Evolutionary conservation across 2,329 filamentous ascomycete genomes (phyloP), one percentile per base, ranked within the genome.

Genomic region (Zasmidium angulare): DNA sequence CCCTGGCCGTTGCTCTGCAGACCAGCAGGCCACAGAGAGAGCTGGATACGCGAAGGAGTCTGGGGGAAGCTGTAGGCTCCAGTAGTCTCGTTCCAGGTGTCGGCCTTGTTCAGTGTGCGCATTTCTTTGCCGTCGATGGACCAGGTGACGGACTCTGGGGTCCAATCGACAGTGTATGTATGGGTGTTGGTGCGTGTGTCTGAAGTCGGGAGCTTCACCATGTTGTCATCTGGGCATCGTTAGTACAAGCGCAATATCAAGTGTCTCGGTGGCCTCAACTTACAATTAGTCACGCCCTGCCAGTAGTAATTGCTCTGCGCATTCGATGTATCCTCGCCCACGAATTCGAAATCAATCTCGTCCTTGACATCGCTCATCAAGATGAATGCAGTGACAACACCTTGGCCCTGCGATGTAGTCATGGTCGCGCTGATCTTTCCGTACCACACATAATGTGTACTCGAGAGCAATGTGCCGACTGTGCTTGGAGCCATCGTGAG

Each of bases 331-430:
- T 97, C 90, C 48, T 84, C 84, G 66, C 95, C 95, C 56, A 99
- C 84, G 74, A 89, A 98, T 76, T 99, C 95, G 74, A 91, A 98
- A 79, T 99, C 95, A 70, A 99, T 96, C 77, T 99, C 95, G 72
- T 99, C 95, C 82, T 97, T 96, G 71, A 96, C 89, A 71, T 98
- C 93, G 36, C 90, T 93, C 76, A 97, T 86, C 72, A 98, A 81
- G 74, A 99, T 99, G 74, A 99, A 99, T 26, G 92, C 93, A 1
- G 92, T 96, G n/a, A 99, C 89, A 21, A 99, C 95, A 82, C 95
- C 95, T 49, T 82, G 79, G 59, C 92, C 93, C 70, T 90, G 87
- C 65, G 88, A 89, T 0, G 92, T 93, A 82, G 91, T 95, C 75
- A 98, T 81, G 58, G 81, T 89, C 56, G 91, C 91, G 75, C 89